These are phyloP conservation scores for Verticillium albo-atrum DNA, from an alignment of 2,329 filamentous ascomycete genomes.

Conservation along the genomic window DNA sequence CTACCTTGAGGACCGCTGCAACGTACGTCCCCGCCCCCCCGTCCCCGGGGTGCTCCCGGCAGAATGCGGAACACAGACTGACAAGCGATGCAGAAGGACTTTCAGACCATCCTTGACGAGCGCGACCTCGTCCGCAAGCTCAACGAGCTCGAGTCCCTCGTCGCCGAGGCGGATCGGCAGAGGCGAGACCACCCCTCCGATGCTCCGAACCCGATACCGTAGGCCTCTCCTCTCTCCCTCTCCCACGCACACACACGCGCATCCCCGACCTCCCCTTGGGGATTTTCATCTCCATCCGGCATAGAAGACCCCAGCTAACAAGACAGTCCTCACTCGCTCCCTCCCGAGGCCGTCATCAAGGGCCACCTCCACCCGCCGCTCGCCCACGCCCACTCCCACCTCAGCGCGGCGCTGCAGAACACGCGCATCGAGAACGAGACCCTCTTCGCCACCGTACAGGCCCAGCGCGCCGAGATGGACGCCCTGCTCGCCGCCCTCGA, in stretches of 20 bases:
- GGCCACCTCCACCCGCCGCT: conserved; percentile 53
- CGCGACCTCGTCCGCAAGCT: conserved; percentile 51
- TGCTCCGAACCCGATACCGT: conserved; percentile 37
- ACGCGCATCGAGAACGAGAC: conserved; percentile 52
- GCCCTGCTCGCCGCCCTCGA: conserved; percentile 45
- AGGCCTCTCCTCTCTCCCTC: conserved; percentile 16
- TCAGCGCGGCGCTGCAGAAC: conserved; percentile 54
- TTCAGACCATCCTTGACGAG: conserved; percentile 47
- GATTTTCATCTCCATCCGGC: not conserved
- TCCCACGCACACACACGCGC: not conserved
- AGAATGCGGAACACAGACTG: not conserved
- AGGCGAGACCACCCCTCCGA: conserved; percentile 23
- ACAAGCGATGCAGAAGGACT: conserved; percentile 40
- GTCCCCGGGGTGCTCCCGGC: not conserved
- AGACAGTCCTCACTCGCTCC: conserved; percentile 50
- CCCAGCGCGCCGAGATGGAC: conserved; percentile 52
- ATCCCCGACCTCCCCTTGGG: no score
- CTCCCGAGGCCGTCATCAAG: conserved; percentile 44
- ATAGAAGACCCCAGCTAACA: not conserved
- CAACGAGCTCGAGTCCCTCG: conserved; percentile 54
- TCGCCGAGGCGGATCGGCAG: conserved; percentile 42
- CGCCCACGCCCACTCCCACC: conserved; percentile 46
- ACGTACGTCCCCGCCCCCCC: conserved; percentile 24
- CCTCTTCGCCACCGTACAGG: conserved; percentile 44
- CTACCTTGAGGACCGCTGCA: conserved; percentile 48